Evolutionary conservation across 805 yeast species (phyloP).

Genomic region (Saitoella complicata): DNA sequence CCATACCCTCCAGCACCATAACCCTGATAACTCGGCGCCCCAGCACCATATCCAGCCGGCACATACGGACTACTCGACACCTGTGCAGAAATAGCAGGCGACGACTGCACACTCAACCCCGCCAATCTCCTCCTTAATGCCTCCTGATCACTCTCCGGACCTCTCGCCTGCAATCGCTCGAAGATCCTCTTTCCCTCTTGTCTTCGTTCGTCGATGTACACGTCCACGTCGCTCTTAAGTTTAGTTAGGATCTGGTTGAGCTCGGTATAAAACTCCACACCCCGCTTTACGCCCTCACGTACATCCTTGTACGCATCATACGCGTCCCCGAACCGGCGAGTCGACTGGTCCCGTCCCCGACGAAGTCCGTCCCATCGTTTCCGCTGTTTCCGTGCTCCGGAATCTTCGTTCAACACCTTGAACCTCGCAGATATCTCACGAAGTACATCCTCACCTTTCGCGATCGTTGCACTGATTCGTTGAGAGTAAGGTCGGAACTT

Average conservation of each 20-base stretch:
- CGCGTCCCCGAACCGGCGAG: conserved; percentile 31
- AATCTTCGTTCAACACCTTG: conserved; percentile 29
- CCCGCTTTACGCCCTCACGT: conserved; percentile 42
- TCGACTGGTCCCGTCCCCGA: conserved; percentile 21
- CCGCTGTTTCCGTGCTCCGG: conserved; percentile 30
- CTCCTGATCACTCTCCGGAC: no score
- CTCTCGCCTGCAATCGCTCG: conserved; percentile 1
- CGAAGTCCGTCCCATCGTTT: conserved; percentile 22
- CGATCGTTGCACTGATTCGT: conserved; percentile 52
- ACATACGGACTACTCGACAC: no score
- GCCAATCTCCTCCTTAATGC: no score
- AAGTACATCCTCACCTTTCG: conserved; percentile 34
- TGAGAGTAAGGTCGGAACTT: conserved; percentile 58
- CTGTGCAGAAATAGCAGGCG: no score
- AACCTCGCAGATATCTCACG: conserved; percentile 20
- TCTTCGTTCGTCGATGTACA: conserved; percentile 18
- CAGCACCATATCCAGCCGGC: no score
- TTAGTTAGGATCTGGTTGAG: conserved; percentile 24
- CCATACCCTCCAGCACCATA: no score
- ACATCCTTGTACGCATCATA: conserved; percentile 43
- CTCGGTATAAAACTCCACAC: conserved; percentile 45
- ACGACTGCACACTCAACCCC: no score
- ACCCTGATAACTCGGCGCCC: no score
- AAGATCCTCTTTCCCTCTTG: conserved; percentile 15
- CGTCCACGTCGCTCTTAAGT: conserved; percentile 17